Evolutionary conservation across 108 stramenopile genomes (phyloP), one percentile per base, ranked within the genome.

Genomic region (Aureococcus anophagefferens): DNA sequence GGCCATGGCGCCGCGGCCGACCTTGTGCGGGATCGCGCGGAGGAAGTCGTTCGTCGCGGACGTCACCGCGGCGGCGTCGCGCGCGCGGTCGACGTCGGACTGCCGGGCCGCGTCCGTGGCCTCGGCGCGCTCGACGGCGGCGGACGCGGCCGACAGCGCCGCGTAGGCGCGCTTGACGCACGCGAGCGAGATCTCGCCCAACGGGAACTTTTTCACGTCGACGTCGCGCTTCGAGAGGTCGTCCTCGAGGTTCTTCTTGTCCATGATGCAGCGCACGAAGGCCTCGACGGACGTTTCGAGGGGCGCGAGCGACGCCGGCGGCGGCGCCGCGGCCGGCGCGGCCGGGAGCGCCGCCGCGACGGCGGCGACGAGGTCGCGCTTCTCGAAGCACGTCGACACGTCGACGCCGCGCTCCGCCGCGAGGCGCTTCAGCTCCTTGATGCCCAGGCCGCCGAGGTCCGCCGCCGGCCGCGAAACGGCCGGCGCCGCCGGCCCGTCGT

Each of bases 171-270:
- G 63, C 15, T 3, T 29, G 63, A 72, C 11, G 1, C 28, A 28
- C 33, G 51, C 51, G 11, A 5, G 44, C 16, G 71, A 59, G 33
- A 72, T 64, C 31, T 72, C 59, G 62, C 51, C 71, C 29, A 72
- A 63, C 28, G 71, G 71, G 25, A 72, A 59, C 33, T 72, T 72
- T 63, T 0, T 30, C 29, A 65, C 15, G 63, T 72, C 71, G 64
- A 72, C 51, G 14, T 72, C 64, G 30, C 45, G 62, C 45, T 3
- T 3, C 29, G 30, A 31, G 51, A 72, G 45, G 5, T 72, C 51
- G 21, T 16, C 51, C 51, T 59, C 51, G 0, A 59, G 4, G 21
- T 4, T 18, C 14, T 25, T 16, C 51, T 59, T 59, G 21, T 3
- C 4, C 1, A 59, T 9, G 51, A 59, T 59, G 51, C 4, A 11